Evolutionary conservation across 2,329 filamentous ascomycete species (phyloP).

Genomic region (Fusarium metavorans): DNA sequence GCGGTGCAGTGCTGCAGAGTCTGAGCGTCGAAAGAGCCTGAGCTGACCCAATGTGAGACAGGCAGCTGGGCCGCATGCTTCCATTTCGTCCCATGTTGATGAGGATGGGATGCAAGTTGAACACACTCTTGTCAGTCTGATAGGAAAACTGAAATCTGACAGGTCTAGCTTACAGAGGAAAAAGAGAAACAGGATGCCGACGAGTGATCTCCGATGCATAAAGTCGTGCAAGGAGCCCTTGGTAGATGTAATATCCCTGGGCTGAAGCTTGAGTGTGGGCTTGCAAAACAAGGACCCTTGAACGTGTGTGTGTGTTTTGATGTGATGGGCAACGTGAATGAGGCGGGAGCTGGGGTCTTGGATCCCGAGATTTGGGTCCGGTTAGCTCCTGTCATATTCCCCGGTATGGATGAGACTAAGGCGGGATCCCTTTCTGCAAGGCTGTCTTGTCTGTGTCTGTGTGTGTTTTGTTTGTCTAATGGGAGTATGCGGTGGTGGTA

Average conservation of each 20-base stretch:
- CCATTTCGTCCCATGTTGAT: conserved; percentile 23
- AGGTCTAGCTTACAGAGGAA: neutral
- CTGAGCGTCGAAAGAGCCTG: conserved; percentile 3
- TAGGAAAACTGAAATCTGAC: conserved; percentile 4
- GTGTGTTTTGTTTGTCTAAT: neutral
- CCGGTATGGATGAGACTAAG: conserved; percentile 7
- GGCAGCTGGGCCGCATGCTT: conserved; percentile 12
- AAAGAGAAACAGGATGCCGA: conserved; percentile 7
- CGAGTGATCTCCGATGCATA: conserved; percentile 24
- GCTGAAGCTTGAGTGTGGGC: conserved; percentile 43
- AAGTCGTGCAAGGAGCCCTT: conserved; percentile 30
- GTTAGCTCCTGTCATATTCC: conserved; percentile 7
- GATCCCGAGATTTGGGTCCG: conserved; percentile 36
- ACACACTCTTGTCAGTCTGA: neutral
- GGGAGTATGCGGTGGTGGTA: neutral
- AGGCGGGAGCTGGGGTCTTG: conserved; percentile 27
- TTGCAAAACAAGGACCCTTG: conserved; percentile 5
- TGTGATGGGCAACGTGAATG: conserved; percentile 4
- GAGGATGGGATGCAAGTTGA: neutral
- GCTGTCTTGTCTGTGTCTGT: conserved; percentile 3
- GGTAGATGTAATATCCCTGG: conserved; percentile 40
- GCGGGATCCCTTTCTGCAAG: conserved; percentile 6
- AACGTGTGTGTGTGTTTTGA: conserved; percentile 10
- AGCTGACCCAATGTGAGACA: conserved; percentile 27
- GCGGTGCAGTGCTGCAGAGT: neutral